These are phyloP conservation scores for Stagonosporopsis cucurbitacearum DNA, from an alignment of 2,329 filamentous ascomycete genomes.

Conservation along the genomic window DNA sequence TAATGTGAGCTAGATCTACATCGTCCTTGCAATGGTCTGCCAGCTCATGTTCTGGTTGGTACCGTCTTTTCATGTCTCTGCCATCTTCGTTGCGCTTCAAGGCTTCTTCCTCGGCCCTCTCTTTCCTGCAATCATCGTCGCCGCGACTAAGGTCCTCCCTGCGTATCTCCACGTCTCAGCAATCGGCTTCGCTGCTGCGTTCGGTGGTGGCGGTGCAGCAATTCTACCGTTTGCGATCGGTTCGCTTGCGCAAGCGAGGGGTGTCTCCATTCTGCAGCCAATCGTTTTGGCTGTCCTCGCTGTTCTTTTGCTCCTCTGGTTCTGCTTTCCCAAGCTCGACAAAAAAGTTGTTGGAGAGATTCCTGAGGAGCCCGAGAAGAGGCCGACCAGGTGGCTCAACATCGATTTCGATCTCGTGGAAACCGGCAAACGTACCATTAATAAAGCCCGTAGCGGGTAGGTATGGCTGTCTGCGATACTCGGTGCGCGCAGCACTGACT, in stretches of 20 bases:
- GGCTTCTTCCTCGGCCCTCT: conserved; percentile 81
- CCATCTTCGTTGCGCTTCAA: conserved; percentile 71
- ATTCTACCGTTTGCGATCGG: conserved; percentile 68
- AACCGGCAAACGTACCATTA: conserved; percentile 24
- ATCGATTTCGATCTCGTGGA: conserved; percentile 32
- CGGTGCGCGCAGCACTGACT: not conserved
- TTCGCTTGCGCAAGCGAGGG: conserved; percentile 66
- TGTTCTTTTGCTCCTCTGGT: conserved; percentile 58
- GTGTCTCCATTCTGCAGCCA: conserved; percentile 64
- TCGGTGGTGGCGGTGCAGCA: conserved; percentile 75
- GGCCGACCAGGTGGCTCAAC: conserved; percentile 21
- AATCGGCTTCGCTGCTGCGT: conserved; percentile 77
- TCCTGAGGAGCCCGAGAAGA: not conserved
- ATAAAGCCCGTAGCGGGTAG: conserved; percentile 14
- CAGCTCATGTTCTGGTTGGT: conserved; percentile 80
- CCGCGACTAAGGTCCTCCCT: conserved; percentile 74
- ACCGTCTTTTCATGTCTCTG: conserved; percentile 72
- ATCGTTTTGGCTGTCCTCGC: conserved; percentile 61
- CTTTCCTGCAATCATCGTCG: conserved; percentile 75
- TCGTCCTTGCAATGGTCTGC: conserved; percentile 65
- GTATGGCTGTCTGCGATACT: not conserved
- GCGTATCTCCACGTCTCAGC: conserved; percentile 74
- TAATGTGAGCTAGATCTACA: conserved; percentile 58
- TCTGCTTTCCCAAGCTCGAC: conserved; percentile 34
- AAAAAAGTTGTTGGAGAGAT: conserved; percentile 17